phyloP scores from a whole-genome alignment of 164 flowering plant genomes.

The Aristolochia contorta region DNA sequence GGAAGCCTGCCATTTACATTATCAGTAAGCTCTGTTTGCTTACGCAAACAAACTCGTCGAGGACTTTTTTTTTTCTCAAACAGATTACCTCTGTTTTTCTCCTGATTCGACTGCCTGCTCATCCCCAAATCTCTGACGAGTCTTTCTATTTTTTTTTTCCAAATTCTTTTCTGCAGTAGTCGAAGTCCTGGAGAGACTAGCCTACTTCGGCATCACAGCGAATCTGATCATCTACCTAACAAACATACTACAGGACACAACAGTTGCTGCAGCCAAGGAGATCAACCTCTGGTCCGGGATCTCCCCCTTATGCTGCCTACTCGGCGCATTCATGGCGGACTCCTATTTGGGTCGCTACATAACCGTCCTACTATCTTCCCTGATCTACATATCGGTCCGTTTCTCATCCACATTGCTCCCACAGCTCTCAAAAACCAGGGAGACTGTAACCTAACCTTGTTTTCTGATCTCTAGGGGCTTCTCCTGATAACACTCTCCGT shows the following conservation, averaged over 20 bases:
- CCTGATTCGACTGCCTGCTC: too few relatives aligned
- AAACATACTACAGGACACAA: not conserved
- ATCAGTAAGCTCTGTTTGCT: too few relatives aligned
- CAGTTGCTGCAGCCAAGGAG: conserved; percentile 5
- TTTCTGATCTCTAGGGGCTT: not conserved
- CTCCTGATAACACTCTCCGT: not conserved
- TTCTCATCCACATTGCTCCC: not conserved
- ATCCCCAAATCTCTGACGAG: too few relatives aligned
- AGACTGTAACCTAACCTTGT: not conserved
- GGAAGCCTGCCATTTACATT: too few relatives aligned
- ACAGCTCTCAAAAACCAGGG: not conserved
- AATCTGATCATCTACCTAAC: conserved; percentile 9
- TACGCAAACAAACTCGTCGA: too few relatives aligned
- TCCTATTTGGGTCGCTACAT: conserved; percentile 2
- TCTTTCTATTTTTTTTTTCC: too few relatives aligned
- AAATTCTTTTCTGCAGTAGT: not conserved
- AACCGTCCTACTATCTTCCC: conserved; percentile 5
- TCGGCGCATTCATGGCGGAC: conserved; percentile 8
- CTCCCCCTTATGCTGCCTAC: not conserved
- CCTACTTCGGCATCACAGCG: not conserved
- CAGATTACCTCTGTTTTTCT: too few relatives aligned
- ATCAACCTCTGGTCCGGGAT: conserved; percentile 8
- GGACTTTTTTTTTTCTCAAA: too few relatives aligned
- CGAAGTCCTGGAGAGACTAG: not conserved
- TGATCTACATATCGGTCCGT: conserved; percentile 7